These are phyloP conservation scores for Botrytis sinoallii DNA, from an alignment of 2,329 filamentous ascomycete species.

Conservation along the genomic window DNA sequence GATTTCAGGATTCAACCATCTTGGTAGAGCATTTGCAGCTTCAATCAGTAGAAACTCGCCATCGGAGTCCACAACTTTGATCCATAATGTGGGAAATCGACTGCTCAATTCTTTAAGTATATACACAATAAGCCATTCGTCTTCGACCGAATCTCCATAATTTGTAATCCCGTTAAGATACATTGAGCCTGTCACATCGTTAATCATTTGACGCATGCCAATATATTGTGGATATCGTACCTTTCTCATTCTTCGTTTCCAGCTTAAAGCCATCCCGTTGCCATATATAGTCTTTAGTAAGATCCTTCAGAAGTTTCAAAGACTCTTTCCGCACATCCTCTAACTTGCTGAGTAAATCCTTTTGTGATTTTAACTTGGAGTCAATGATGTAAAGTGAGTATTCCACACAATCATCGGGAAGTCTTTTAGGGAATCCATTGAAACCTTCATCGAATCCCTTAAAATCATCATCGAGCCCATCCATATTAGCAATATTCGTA, in stretches of 20 bases:
- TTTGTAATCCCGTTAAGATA: slow-evolving; percentile 75
- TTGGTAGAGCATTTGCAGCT: slow-evolving; percentile 81
- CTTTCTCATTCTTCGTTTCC: slow-evolving; percentile 54
- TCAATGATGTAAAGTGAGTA: slow-evolving; percentile 76
- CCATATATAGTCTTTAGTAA: slow-evolving; percentile 91
- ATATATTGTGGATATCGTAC: slow-evolving; percentile 41
- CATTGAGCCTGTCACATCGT: slow-evolving; percentile 44
- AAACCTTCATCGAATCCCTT: slow-evolving; percentile 66
- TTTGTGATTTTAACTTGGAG: slow-evolving; percentile 51
- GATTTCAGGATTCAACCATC: slow-evolving; percentile 88
- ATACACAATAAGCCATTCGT: slow-evolving; percentile 96
- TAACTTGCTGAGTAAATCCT: slow-evolving; percentile 59
- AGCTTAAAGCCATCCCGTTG: slow-evolving; percentile 77
- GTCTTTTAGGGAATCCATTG: slow-evolving; percentile 53
- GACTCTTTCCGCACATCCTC: slow-evolving; percentile 70
- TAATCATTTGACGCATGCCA: neutral
- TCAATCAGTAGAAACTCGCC: slow-evolving; percentile 95
- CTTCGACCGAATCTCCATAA: slow-evolving; percentile 91
- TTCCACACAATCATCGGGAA: slow-evolving; percentile 82
- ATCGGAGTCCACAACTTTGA: slow-evolving; percentile 79
- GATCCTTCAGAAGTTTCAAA: slow-evolving; percentile 55
- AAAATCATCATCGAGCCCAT: slow-evolving; percentile 50
- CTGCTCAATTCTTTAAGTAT: slow-evolving; percentile 78
- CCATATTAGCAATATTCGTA: slow-evolving; percentile 32
- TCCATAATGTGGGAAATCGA: slow-evolving; percentile 71